Percentiles rank a stretch among this genome's conserved stretches.
Conservation (phyloP, 371 early-diverging fungal genomes). For the Apophysomyces variabilis region DNA sequence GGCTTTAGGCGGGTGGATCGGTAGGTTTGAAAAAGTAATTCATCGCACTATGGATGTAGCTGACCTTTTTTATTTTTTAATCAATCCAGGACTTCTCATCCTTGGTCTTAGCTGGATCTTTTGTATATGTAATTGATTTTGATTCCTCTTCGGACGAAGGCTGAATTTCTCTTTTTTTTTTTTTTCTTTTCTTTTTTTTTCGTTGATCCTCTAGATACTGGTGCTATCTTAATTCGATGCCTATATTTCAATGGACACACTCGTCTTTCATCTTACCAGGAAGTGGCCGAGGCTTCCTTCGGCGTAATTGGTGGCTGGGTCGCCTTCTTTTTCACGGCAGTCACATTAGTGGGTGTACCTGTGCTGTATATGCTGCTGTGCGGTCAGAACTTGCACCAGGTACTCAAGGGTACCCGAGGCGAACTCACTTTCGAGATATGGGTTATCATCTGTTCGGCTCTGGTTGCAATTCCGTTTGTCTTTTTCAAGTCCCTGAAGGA, state of each 20-base stretch:
- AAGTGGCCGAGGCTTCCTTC: conserved; percentile 69
- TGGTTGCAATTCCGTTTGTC: conserved; percentile 77
- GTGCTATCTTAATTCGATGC: conserved; percentile 29
- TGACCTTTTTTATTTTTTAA: background rate
- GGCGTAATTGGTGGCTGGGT: conserved; percentile 64
- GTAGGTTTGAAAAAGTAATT: conserved; percentile 22
- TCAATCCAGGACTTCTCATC: conserved; percentile 37
- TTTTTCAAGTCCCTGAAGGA: conserved; percentile 76
- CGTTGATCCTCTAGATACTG: conserved; percentile 16
- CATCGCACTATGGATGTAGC: too few species aligned
- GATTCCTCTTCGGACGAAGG: background rate
- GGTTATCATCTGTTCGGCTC: conserved; percentile 66
- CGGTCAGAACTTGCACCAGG: conserved; percentile 60
- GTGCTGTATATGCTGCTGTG: conserved; percentile 77
- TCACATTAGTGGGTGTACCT: conserved; percentile 69
- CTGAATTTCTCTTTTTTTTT: background rate
- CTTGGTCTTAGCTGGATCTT: conserved; percentile 45
- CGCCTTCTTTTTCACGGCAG: conserved; percentile 68
- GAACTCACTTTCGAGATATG: conserved; percentile 46
- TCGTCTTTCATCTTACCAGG: conserved; percentile 58
- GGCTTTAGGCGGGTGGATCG: conserved; percentile 83
- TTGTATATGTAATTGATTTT: conserved; percentile 36
- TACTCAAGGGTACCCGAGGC: conserved; percentile 41
- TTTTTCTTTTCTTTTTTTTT: background rate
- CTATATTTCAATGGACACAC: conserved; percentile 28